phyloP scores from a whole-genome alignment of 495 filamentous ascomycete species.

The Penicillium waksmanii region DNA sequence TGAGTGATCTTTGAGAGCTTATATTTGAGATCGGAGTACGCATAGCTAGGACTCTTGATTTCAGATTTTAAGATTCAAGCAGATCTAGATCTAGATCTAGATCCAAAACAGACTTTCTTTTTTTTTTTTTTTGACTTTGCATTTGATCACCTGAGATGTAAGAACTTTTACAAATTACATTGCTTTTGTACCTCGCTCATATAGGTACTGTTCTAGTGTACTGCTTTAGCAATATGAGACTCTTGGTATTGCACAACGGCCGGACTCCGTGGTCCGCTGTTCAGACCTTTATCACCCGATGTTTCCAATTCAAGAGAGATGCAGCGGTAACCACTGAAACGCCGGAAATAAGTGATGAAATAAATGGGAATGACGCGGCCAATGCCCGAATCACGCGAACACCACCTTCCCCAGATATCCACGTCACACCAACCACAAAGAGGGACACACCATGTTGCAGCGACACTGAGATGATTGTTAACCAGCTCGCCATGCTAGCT shows the following conservation, averaged over 20 bases:
- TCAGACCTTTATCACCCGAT: conserved; percentile 11
- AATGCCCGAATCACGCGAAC: not conserved
- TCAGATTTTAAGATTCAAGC: not conserved
- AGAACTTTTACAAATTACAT: not conserved
- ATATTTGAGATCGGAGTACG: not conserved
- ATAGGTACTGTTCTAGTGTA: not conserved
- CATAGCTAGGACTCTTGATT: not conserved
- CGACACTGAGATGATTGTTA: conserved; percentile 23
- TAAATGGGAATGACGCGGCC: not conserved
- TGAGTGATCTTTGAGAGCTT: not conserved
- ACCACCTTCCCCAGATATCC: not conserved
- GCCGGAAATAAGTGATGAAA: not conserved
- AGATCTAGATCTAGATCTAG: not conserved
- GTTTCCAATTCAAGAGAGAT: conserved; percentile 8
- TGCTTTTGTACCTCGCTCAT: not conserved
- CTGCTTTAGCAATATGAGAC: conserved; percentile 12
- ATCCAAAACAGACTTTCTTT: not conserved
- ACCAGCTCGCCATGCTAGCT: conserved; percentile 22
- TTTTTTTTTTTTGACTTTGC: not conserved
- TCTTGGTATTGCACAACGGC: conserved; percentile 12
- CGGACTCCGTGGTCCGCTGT: conserved; percentile 10
- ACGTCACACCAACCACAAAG: not conserved
- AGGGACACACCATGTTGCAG: conserved; percentile 6
- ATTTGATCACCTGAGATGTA: not conserved
- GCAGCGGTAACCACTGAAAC: not conserved